These are phyloP conservation scores for Chloranthus sessilifolius DNA, from an alignment of 164 flowering plant genomes.

Conservation along the genomic window DNA sequence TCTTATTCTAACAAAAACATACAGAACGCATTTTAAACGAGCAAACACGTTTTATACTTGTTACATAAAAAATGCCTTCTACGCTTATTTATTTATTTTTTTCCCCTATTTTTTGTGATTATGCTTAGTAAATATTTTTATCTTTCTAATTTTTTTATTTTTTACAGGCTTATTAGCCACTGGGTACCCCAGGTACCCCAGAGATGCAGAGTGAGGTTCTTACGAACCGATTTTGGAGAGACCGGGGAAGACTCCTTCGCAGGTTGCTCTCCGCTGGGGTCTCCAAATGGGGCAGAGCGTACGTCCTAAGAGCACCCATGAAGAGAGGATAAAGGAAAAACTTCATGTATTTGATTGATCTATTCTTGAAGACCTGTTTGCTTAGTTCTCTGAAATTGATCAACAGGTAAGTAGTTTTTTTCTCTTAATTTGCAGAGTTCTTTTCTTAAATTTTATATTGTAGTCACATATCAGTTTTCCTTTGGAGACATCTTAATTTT, in stretches of 20 bases:
- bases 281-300: conserved; percentile 83
- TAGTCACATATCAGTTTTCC: too few species aligned
- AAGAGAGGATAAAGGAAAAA: conserved; percentile 68
- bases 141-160: not conserved
- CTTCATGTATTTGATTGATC: conserved; percentile 69
- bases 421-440: too few species aligned
- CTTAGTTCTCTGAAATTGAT: conserved; percentile 58
- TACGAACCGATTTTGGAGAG: conserved; percentile 57
- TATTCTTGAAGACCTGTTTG: conserved; percentile 63
- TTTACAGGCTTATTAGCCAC: conserved; percentile 74
- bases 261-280: conserved; percentile 82
- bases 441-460: too few species aligned
- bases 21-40: too few species aligned
- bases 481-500: too few species aligned
- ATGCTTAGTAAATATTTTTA: too few species aligned
- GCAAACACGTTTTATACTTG: too few species aligned
- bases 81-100: too few species aligned
- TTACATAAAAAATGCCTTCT: too few species aligned
- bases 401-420: conserved; percentile 47
- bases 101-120: too few species aligned
- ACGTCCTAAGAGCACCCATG: conserved; percentile 71
- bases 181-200: conserved; percentile 65
- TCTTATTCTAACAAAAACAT: too few species aligned
- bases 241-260: conserved; percentile 70
- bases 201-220: conserved; percentile 46